Evolutionary conservation across 2,329 filamentous ascomycete genomes (phyloP), one percentile per base, ranked within the genome.

Genomic region (Fusarium odoratissimum): DNA sequence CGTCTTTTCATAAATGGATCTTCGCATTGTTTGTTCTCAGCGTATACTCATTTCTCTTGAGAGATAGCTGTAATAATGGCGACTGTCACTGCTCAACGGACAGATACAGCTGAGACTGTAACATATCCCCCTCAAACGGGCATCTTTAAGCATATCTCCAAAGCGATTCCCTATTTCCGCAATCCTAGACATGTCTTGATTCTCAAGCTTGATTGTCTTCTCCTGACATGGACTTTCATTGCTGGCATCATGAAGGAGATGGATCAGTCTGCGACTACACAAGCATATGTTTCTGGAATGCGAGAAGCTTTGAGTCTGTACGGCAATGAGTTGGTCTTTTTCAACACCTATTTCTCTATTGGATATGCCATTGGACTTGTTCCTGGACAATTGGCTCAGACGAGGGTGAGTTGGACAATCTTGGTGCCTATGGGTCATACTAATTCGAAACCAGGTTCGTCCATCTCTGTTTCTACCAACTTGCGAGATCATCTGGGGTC

Each of bases 351-450:
- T 33, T 91, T 89, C 83, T 90, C 87, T 0, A 84, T 88, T 1
- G 90, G 90, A 13, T 91, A 91, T 71, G 86, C 89, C 0, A 82
- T 91, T 79, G 81, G 82, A 1, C 79, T 84, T 41, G 78, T 81
- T 44, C 81, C 83, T 4, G 81, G 79, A 9, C 83, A 82, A 41
- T 64, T 84, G 41, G 79, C 83, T 64, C 79, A 82, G 70, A 84
- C 80, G 3, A 80, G 79, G 42, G 75, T 69, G 28, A 49, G 66
- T 61, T 25, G 23, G 4, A 25, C 23, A 25, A 25, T 4, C 23
- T 25, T 25, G 23, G 23, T 25, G 23, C 23, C 4, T 25, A 23
- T 25, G 23, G 4, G 23, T 25, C 23, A 25, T 25, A 4, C 23
- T 25, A 25, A 25, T 25, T 25, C 23, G 23, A 25, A 4, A 25